Base-by-base conservation (phyloP, 2,329 filamentous ascomycete genomes). In the Elsinoe perseae region DNA sequence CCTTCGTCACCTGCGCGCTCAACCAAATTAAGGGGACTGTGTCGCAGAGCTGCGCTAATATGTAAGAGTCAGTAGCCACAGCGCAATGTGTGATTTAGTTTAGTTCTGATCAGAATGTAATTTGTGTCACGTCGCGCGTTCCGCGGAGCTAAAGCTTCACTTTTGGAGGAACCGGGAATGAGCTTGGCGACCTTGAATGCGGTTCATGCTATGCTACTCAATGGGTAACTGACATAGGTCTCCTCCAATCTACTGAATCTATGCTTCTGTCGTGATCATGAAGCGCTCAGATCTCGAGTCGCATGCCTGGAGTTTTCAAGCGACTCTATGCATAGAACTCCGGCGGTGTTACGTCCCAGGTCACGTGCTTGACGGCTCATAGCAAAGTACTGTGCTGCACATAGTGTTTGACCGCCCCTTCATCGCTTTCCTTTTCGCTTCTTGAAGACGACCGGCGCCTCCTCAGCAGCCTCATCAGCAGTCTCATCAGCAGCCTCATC, bases 401-500 rank as follows among this genome's bases (percentile, higher is more conserved):
- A 5, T 9, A 6, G 20, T 12, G 9, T 14, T 36, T 14, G 14
- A 28, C 40, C 52, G 20, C 16, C 28, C 23, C 14, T 30, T 69
- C 67, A 69, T 56, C 62, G 67, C 62, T 69, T 69, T 18, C 63
- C 61, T 66, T 89, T 92, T 55, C 87, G 76, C 73, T 90, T 91
- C 72, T 91, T 92, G 71, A 92, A 93, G 2, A 89, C 74, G 1
- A 89, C 78, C 0, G 79, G 75, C 5, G 72, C 69, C 2, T 78
- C 75, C 9, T 67, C 67, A 44, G 61, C 61, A 34, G 63, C 63
- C 4, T 62, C 58, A 2, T 62, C 62, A n/a, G n/a, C n/a, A n/a
- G 72, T 69, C 2, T 78, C 75, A 8, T 67, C 67, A 44, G 61
- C 61, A 34, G 63, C 63, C 4, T 62, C 58, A 2, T 62, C 62